phyloP scores from a whole-genome alignment of 1,284 basidiomycete genomes.

The Microbotryomycetes sp. region DNA sequence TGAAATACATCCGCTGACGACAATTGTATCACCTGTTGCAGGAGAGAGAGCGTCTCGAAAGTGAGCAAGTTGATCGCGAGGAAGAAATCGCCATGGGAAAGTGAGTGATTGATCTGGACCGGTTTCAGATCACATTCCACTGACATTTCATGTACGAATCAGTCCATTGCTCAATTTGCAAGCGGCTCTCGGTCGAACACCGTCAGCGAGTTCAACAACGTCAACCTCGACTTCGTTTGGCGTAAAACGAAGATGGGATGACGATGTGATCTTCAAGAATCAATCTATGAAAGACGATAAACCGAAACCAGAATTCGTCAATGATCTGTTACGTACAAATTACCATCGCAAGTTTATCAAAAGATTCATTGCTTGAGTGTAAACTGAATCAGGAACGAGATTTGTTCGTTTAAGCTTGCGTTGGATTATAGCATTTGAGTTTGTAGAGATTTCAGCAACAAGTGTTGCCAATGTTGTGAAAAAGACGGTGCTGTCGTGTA shows the following conservation, averaged over 20 bases:
- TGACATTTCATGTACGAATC: not conserved
- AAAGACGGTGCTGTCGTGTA: too few relatives aligned
- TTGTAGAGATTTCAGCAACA: too few relatives aligned
- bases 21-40: slow-evolving; percentile 33
- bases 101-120: slow-evolving; percentile 10
- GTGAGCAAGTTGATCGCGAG: slow-evolving; percentile 59
- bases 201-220: slow-evolving; percentile 59
- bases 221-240: slow-evolving; percentile 52
- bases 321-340: slow-evolving; percentile 73
- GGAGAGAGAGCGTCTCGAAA: slow-evolving; percentile 61
- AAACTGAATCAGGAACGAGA: too few relatives aligned
- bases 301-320: slow-evolving; percentile 68
- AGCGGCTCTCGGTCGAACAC: slow-evolving; percentile 66
- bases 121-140: not conserved
- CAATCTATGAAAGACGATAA: slow-evolving; percentile 66
- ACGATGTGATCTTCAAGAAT: slow-evolving; percentile 91
- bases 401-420: too few relatives aligned
- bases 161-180: slow-evolving; percentile 84
- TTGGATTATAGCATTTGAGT: too few relatives aligned
- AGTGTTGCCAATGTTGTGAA: too few relatives aligned
- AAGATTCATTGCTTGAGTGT: slow-evolving; percentile 9
- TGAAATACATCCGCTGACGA: not conserved
- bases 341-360: slow-evolving; percentile 23
- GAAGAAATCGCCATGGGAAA: slow-evolving; percentile 67
- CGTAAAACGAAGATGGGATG: slow-evolving; percentile 87